These are phyloP conservation scores for Mycoemilia scoparia DNA, from an alignment of 192 early-diverging fungal genomes.

Conservation along the genomic window DNA sequence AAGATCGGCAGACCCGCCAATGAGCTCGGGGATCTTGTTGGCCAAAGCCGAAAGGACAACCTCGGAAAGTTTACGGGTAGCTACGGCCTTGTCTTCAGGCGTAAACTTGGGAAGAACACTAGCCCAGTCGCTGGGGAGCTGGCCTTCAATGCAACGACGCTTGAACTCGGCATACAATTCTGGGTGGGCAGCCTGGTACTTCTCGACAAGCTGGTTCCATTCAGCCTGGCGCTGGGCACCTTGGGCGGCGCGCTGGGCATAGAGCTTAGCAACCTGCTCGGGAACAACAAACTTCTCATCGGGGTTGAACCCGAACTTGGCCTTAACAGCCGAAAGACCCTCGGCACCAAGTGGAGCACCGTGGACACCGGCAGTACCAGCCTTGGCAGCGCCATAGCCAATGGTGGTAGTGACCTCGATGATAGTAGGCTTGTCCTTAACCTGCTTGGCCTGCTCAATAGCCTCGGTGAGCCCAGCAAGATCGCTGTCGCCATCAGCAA, in stretches of 20 bases:
- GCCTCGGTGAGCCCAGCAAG: conserved; percentile 49
- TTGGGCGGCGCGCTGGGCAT: conserved; percentile 31
- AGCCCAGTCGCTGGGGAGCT: conserved; percentile 58
- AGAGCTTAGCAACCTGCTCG: conserved; percentile 35
- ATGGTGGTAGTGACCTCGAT: conserved; percentile 86
- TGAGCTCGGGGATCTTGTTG: conserved; percentile 58
- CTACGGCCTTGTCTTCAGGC: conserved; percentile 59
- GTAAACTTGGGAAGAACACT: conserved; percentile 58
- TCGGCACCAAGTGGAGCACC: conserved; percentile 64
- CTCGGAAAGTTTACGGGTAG: conserved; percentile 82
- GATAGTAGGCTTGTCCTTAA: conserved; percentile 73
- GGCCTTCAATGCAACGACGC: conserved; percentile 45
- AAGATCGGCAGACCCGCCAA: conserved; percentile 92
- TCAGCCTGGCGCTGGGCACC: conserved; percentile 44
- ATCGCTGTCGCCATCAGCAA: conserved; percentile 71
- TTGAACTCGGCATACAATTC: conserved; percentile 47
- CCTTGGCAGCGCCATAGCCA: conserved; percentile 73
- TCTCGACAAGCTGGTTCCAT: conserved; percentile 59
- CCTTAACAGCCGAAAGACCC: conserved; percentile 66
- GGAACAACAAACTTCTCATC: conserved; percentile 55
- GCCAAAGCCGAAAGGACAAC: conserved; percentile 66
- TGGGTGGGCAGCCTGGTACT: conserved; percentile 51
- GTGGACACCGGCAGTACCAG: conserved; percentile 85
- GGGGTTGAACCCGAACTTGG: conserved; percentile 65
- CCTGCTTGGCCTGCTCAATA: conserved; percentile 62